These are phyloP conservation scores for Termitomyces sp. DNA, from an alignment of 768 basidiomycete genomes.

Conservation along the genomic window DNA sequence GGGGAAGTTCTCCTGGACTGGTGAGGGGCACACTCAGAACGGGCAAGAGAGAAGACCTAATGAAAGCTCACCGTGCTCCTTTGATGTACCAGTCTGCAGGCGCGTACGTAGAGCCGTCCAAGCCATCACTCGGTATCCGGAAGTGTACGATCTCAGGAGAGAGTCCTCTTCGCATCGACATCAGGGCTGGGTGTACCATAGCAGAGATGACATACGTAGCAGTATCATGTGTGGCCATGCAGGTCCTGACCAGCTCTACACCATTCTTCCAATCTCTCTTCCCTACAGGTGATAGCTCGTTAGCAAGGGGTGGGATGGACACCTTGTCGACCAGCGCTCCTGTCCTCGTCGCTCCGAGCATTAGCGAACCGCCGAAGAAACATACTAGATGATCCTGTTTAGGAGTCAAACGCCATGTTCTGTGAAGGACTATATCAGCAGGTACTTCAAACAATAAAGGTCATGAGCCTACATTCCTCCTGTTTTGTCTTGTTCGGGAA, in stretches of 20 bases:
- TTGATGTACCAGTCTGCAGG: slow-evolving; percentile 90
- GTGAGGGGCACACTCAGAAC: neutral
- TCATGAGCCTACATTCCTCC: slow-evolving; percentile 29
- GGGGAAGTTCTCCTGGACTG: slow-evolving; percentile 34
- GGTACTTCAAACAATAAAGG: neutral
- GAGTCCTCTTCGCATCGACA: slow-evolving; percentile 52
- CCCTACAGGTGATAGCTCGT: slow-evolving; percentile 55
- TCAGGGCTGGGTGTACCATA: neutral
- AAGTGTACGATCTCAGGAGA: slow-evolving; percentile 91
- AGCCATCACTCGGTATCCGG: slow-evolving; percentile 52
- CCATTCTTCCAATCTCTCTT: slow-evolving; percentile 81
- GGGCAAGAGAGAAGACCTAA: neutral
- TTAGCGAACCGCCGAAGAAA: slow-evolving; percentile 88
- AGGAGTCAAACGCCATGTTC: slow-evolving; percentile 68
- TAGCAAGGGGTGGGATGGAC: slow-evolving; percentile 61
- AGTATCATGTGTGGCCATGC: slow-evolving; percentile 81
- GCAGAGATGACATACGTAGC: slow-evolving; percentile 54
- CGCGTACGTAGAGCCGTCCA: slow-evolving; percentile 32
- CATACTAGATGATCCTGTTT: slow-evolving; percentile 97
- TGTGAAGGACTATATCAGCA: slow-evolving; percentile 17
- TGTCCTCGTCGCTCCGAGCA: slow-evolving; percentile 78
- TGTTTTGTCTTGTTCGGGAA: slow-evolving; percentile 42
- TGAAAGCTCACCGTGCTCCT: slow-evolving; percentile 49
- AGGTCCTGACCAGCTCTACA: slow-evolving; percentile 77
- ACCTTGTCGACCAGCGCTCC: slow-evolving; percentile 48